A percentile compares a stretch with the other conserved stretches of the same genome.
phyloP scores from a whole-genome alignment of 1,284 basidiomycete species.

The Amylostereum chailletii region DNA sequence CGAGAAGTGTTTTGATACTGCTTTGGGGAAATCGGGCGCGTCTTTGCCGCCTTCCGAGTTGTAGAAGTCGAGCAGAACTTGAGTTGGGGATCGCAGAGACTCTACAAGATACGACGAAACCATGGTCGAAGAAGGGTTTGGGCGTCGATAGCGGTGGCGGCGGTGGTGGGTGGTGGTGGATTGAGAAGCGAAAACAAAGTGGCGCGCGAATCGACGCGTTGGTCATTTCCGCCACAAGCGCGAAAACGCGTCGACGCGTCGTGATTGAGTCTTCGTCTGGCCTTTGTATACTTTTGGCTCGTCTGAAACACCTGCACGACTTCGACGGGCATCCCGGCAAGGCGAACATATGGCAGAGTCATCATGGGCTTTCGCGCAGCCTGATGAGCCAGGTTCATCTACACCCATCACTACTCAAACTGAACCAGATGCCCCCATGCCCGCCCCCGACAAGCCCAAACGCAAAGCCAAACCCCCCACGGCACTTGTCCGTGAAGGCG shows the following conservation, averaged over 20 bases:
- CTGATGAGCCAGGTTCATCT: too few species aligned
- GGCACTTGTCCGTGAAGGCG: constrained; percentile 20
- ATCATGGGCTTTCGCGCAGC: too few species aligned
- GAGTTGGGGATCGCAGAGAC: constrained; percentile 38
- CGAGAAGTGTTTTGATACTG: constrained; percentile 43
- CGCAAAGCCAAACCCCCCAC: neutral
- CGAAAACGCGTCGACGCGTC: neutral
- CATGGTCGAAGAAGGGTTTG: constrained; percentile 25
- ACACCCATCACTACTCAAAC: too few species aligned
- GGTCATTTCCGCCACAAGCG: constrained; percentile 12
- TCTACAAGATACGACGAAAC: constrained; percentile 42
- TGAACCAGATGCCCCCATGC: too few species aligned
- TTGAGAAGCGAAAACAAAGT: too few species aligned
- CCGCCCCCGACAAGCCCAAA: constrained; percentile 1
- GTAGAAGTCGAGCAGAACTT: constrained; percentile 39
- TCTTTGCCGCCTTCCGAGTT: constrained; percentile 13
- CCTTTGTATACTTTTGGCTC: neutral
- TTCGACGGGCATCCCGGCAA: too few species aligned
- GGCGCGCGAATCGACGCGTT: constrained; percentile 5
- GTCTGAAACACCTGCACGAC: neutral
- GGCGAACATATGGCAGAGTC: too few species aligned
- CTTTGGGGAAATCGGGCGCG: constrained; percentile 31
- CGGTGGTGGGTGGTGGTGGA: neutral
- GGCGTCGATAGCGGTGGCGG: neutral
- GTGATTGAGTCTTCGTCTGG: too few species aligned